Percentiles rank a stretch among this genome's conserved stretches.
phyloP scores from a whole-genome alignment of 306 rosid species.

The Medicago arabica region DNA sequence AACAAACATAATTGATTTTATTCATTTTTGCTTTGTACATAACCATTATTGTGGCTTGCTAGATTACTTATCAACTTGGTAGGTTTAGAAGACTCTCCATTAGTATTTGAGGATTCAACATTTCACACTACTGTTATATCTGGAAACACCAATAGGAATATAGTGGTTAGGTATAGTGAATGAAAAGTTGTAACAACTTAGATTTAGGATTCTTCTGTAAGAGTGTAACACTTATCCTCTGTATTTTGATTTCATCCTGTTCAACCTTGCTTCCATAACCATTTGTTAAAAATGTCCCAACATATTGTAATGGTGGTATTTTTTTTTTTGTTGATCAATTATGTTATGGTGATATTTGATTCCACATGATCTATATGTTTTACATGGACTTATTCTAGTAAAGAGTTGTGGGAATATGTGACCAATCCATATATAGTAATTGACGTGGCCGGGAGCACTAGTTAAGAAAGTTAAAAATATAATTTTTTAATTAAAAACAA shows the following conservation, averaged over 20 bases:
- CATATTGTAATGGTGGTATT: not conserved
- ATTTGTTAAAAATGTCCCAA: not conserved
- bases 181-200: not conserved
- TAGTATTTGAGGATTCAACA: slow-evolving; percentile 7
- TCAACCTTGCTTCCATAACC: not conserved
- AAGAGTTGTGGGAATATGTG: not conserved
- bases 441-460: too few relatives aligned
- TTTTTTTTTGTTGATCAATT: too few relatives aligned
- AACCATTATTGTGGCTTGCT: slow-evolving; percentile 23
- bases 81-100: slow-evolving; percentile 15
- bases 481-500: too few relatives aligned
- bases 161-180: slow-evolving; percentile 3
- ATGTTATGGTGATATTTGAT: not conserved
- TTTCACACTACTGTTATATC: slow-evolving; percentile 15
- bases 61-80: not conserved
- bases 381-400: not conserved
- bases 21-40: slow-evolving; percentile 31
- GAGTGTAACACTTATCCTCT: not conserved
- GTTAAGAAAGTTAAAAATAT: too few relatives aligned
- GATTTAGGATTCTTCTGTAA: slow-evolving; percentile 2
- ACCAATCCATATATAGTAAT: not conserved
- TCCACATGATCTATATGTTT: not conserved
- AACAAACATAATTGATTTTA: slow-evolving; percentile 18
- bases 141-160: slow-evolving; percentile 17
- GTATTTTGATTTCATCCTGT: not conserved